phyloP scores from a whole-genome alignment of 345 rosid genomes.

The Eucalyptus cloeziana region DNA sequence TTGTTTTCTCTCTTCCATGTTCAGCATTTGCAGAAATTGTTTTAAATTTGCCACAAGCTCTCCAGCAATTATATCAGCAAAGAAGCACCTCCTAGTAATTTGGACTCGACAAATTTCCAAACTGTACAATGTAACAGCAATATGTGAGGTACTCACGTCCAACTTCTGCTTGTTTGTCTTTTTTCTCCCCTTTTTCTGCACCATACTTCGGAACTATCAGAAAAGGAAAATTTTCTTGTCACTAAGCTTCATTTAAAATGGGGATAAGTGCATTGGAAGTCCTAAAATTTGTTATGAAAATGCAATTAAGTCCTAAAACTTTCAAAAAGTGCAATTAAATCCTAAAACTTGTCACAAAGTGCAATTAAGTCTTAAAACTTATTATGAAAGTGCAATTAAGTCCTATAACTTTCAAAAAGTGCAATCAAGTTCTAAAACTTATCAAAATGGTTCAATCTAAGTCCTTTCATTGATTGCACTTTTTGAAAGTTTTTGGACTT shows the following conservation, averaged over 20 bases:
- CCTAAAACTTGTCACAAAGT: too few relatives aligned
- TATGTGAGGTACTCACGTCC: not conserved
- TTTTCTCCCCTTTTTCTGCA: not conserved
- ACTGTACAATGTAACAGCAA: not conserved
- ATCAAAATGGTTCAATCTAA: too few relatives aligned
- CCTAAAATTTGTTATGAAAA: too few relatives aligned
- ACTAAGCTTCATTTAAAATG: not conserved
- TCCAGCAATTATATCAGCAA: constrained; percentile 42
- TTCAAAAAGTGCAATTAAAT: too few relatives aligned
- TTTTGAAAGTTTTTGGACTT: too few relatives aligned
- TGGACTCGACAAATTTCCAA: not conserved
- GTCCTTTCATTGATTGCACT: too few relatives aligned
- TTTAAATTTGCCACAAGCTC: constrained; percentile 49
- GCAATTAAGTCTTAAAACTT: too few relatives aligned
- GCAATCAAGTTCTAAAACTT: too few relatives aligned
- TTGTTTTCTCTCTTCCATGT: not conserved
- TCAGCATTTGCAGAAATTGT: constrained; percentile 94
- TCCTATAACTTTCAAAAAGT: too few relatives aligned
- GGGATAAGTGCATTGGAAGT: too few relatives aligned
- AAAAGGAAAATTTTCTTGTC: not conserved
- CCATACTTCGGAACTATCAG: not conserved
- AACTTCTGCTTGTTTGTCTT: not conserved
- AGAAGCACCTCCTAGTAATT: constrained; percentile 1
- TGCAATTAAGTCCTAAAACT: too few relatives aligned
- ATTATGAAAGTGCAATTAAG: too few relatives aligned